Evolutionary conservation across 352 stramenopile species (phyloP), one percentile per base, ranked within the genome.

Genomic region (Proteromonas lacertae): DNA sequence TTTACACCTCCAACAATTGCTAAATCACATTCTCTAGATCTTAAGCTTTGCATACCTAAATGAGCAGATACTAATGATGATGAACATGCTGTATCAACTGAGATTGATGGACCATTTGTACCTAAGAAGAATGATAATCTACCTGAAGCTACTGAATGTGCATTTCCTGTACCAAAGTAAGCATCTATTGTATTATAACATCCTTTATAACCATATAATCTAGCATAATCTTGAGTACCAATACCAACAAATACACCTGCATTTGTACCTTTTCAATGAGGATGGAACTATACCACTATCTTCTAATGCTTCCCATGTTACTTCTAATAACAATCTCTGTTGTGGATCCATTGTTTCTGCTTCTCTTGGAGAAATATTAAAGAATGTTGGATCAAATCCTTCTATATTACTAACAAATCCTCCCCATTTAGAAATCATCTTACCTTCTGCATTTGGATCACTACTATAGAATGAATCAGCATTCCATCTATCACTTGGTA

Each of bases 1-100:
- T 7, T 43, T 42, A 32, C 50, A 48, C 26, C 42, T 59, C 13
- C 47, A 19, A 52, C 50, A 18, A 57, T 20, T n/a, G 46, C 50
- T 16, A 40, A 18, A 23, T 36, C 29, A 23, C 33, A 48, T 8
- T 46, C 41, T 10, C 35, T 35, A 25, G 23, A 21, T 32, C 29
- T 23, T 17, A 57, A 25, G 17, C 36, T 25, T 16, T 36, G 21
- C 14, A 29, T 41, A 26, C 47, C 50, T n/a, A 40, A 19, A 30
- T 57, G 34, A n/a, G 59, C 33, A 9, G 52, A 50, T 20, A 57
- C 47, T 6, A 59, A 41, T 2, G 47, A 55, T n/a, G 52, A 60
- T 1, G 50, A 59, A 37, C 52, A 60, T 4, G 52, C 52, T 8
- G 52, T 60, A 26, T 60, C 51, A 2, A 60, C 33, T 8, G 45